phyloP scores from a whole-genome alignment of 306 rosid species.

The Lotus japonicus region DNA sequence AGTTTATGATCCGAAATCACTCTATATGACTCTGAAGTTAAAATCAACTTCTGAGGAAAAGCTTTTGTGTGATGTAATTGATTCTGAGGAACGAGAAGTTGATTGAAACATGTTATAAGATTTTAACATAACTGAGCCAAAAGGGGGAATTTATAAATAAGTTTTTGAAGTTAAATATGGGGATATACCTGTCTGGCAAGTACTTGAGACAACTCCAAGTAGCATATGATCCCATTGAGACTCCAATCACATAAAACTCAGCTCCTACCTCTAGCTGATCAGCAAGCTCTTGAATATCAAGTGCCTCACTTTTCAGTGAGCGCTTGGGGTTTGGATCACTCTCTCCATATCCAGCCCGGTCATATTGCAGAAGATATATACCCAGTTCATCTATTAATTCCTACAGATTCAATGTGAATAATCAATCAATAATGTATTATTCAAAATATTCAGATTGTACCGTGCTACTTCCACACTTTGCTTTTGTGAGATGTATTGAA shows the following conservation, averaged over 20 bases:
- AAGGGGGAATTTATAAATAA: background rate
- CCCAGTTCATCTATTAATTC: conserved; percentile 76
- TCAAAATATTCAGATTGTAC: conserved; percentile 6
- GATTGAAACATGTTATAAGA: background rate
- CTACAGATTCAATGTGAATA: conserved; percentile 23
- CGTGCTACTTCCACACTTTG: background rate
- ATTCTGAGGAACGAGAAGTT: no score
- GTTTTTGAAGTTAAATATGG: conserved; percentile 1
- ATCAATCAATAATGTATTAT: conserved; percentile 22
- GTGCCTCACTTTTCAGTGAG: conserved; percentile 70
- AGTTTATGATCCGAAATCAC: no score
- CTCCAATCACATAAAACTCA: conserved; percentile 76
- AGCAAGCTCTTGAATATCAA: conserved; percentile 80
- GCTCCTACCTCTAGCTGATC: conserved; percentile 65
- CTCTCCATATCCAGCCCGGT: conserved; percentile 90
- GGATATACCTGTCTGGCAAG: conserved; percentile 72
- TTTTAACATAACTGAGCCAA: background rate
- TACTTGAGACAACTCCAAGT: conserved; percentile 92
- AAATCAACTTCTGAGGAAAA: no score
- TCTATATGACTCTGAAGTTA: no score
- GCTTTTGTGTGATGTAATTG: no score
- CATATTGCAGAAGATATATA: conserved; percentile 67
- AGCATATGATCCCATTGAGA: conserved; percentile 91
- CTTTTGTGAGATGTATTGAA: background rate
- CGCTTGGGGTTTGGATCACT: conserved; percentile 85